Base-by-base conservation (phyloP, 805 yeast species). In the Hanseniaspora guilliermondii region DNA sequence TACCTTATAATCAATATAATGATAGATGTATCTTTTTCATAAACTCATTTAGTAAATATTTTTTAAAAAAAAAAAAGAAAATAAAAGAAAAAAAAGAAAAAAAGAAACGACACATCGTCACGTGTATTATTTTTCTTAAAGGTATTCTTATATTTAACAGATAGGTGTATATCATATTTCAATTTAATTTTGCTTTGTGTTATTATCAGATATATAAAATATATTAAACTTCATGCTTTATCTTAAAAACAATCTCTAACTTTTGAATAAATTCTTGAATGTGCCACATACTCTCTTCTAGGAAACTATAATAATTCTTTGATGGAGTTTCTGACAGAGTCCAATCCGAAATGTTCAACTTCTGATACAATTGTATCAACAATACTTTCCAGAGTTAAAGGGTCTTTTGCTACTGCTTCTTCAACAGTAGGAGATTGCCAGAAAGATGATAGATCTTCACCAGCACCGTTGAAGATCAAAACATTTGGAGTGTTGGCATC, bases 401-500 rank as follows among this genome's bases (percentile, higher is more conserved):
- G 6, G 6, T 30, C 14, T 3, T 46, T 25, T 27, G 52, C 4
- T 7, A 39, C 54, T 12, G 55, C 38, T 21, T 49, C 55, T 30
- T 42, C 47, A 32, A 33, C 47, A 16, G 36, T 39, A 38, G 35
- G 19, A 42, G 48, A 64, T 53, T 61, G 69, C 87, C 87, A 83
- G 76, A 83, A 82, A 44, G 73, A 78, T 54, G 78, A 71, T 63
- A 82, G 68, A 68, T 82, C 80, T 64, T 77, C 80, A 60, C 91
- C 93, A 56, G 80, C 93, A 74, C 93, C 94, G 64, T 85, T 85
- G 74, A 72, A 85, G 49, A 85, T 84, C 69, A 85, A 76, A 58
- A 77, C 68, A 70, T 85, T 85, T 62, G 89, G 91, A 49, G 93
- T 83, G 58, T 80, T 87, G 22, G 72, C 76, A 60, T 87, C 85